Percentiles rank a stretch among this genome's conserved stretches.
phyloP scores from a whole-genome alignment of 352 stramenopile species.

The Ophiocytium majus region DNA sequence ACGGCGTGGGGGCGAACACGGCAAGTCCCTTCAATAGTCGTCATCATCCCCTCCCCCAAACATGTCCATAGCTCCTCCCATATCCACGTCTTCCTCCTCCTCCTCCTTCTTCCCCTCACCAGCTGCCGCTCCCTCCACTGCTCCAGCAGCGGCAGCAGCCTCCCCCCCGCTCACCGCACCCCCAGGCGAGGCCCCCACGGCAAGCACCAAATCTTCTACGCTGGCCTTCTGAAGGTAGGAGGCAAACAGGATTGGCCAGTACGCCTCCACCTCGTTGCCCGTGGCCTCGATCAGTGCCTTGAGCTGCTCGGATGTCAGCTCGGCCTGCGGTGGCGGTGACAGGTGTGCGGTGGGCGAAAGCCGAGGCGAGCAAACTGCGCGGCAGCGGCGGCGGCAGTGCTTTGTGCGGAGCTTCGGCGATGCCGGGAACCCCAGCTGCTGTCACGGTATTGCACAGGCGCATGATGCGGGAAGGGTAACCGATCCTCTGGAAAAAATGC shows the following conservation, averaged over 20 bases:
- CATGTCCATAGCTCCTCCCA: too few relatives aligned
- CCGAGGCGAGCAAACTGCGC: too few relatives aligned
- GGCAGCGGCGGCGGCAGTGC: too few relatives aligned
- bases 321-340: constrained; percentile 59
- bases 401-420: too few relatives aligned
- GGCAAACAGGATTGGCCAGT: constrained; percentile 79
- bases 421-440: too few relatives aligned
- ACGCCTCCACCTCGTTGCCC: constrained; percentile 72
- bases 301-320: constrained; percentile 68
- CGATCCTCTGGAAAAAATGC: too few relatives aligned
- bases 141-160: constrained; percentile 59
- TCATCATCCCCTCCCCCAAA: too few relatives aligned
- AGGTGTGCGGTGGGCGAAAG: too few relatives aligned
- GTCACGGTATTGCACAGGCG: too few relatives aligned
- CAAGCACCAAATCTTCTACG: constrained; percentile 68
- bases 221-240: constrained; percentile 69
- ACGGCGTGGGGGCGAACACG: too few relatives aligned
- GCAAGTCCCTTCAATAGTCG: too few relatives aligned
- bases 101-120: constrained; percentile 67
- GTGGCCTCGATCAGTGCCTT: constrained; percentile 61
- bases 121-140: constrained; percentile 49
- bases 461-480: too few relatives aligned
- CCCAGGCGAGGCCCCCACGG: constrained; percentile 47
- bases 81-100: constrained; percentile 65
- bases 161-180: constrained; percentile 65